phyloP scores from a whole-genome alignment of 169 alveolate species.

The Cryptosporidium tyzzeri region DNA sequence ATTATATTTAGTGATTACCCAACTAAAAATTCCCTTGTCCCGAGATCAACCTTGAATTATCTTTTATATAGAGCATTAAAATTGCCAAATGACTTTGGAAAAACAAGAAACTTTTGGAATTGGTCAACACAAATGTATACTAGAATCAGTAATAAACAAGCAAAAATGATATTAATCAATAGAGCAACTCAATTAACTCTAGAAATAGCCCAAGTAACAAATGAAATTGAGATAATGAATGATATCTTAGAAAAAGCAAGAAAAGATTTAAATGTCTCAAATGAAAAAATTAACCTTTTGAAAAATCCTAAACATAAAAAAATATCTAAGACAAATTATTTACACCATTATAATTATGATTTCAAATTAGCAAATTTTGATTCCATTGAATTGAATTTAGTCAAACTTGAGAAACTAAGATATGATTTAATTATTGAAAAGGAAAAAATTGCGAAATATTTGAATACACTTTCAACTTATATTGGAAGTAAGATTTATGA shows the following conservation, averaged over 20 bases:
- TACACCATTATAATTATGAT: slow-evolving; percentile 49
- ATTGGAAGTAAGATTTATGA: slow-evolving; percentile 64
- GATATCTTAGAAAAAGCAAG: slow-evolving; percentile 31
- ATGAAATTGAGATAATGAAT: slow-evolving; percentile 71
- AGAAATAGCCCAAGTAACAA: slow-evolving; percentile 63
- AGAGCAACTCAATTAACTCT: slow-evolving; percentile 39
- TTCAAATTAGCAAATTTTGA: slow-evolving; percentile 20
- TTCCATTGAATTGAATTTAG: slow-evolving; percentile 17
- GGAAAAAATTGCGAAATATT: slow-evolving; percentile 13
- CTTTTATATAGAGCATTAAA: slow-evolving; percentile 66
- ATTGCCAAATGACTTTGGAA: slow-evolving; percentile 52
- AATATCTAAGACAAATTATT: slow-evolving; percentile 3
- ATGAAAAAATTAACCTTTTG: background rate
- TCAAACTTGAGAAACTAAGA: slow-evolving; percentile 41
- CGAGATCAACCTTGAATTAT: slow-evolving; percentile 41
- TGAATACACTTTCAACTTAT: background rate
- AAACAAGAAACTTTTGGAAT: slow-evolving; percentile 35
- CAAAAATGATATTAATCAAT: slow-evolving; percentile 36
- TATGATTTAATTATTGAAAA: slow-evolving; percentile 49
- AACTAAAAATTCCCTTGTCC: slow-evolving; percentile 37
- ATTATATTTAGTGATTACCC: slow-evolving; percentile 59
- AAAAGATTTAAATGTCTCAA: background rate
- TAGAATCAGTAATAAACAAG: slow-evolving; percentile 50
- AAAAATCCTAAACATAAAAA: background rate
- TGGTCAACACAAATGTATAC: slow-evolving; percentile 61